Evolutionary conservation across 73 alveolate species (phyloP).

Genomic region (Durusdinium trenchii): DNA sequence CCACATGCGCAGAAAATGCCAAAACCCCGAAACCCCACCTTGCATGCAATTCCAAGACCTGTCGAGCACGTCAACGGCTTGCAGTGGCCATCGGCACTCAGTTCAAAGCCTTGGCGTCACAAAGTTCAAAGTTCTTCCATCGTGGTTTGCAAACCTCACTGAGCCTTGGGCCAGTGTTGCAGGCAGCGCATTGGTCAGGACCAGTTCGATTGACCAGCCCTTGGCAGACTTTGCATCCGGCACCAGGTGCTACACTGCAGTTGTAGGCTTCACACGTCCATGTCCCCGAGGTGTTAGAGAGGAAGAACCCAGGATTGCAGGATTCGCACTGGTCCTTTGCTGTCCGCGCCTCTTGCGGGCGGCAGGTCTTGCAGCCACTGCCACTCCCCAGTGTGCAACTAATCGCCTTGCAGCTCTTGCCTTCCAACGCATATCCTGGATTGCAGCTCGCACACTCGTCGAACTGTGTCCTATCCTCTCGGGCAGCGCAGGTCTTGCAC

Average conservation of each 20-base stretch:
- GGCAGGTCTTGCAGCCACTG: slow-evolving; percentile 32
- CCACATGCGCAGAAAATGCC: neutral
- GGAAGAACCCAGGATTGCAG: slow-evolving; percentile 68
- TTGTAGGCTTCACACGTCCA: slow-evolving; percentile 77
- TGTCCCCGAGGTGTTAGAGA: slow-evolving; percentile 46
- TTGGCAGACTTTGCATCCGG: slow-evolving; percentile 69
- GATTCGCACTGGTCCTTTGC: slow-evolving; percentile 59
- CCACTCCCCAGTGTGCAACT: slow-evolving; percentile 13
- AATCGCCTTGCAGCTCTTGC: slow-evolving; percentile 32
- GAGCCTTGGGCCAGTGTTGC: slow-evolving; percentile 48
- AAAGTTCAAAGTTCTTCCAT: too few relatives aligned
- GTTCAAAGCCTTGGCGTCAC: slow-evolving; percentile 73
- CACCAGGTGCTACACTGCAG: slow-evolving; percentile 40
- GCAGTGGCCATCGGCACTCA: slow-evolving; percentile 60
- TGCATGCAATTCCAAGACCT: slow-evolving; percentile 74
- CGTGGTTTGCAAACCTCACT: neutral
- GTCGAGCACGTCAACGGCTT: slow-evolving; percentile 45
- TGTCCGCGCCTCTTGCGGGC: slow-evolving; percentile 75
- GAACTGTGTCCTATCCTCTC: neutral
- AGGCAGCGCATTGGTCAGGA: slow-evolving; percentile 70
- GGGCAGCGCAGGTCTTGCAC: slow-evolving; percentile 49
- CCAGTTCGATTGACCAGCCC: slow-evolving; percentile 54
- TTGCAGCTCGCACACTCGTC: slow-evolving; percentile 66
- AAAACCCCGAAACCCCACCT: neutral
- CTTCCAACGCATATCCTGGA: slow-evolving; percentile 43